These are phyloP conservation scores for Pyrenophora seminiperda DNA, from an alignment of 2,329 filamentous ascomycete species.

Conservation along the genomic window DNA sequence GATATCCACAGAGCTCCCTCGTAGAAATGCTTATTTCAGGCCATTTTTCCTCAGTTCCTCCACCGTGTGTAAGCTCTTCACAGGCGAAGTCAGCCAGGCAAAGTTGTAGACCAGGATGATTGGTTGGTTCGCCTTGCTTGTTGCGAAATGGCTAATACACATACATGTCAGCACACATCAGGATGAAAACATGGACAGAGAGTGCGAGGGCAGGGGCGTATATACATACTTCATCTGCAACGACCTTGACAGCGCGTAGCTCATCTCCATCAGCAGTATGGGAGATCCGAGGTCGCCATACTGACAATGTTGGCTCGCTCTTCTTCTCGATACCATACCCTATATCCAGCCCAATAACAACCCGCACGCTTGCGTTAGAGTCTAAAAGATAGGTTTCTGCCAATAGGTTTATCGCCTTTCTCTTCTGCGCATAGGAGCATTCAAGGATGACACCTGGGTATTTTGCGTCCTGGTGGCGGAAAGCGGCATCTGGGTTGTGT, in stretches of 20 bases:
- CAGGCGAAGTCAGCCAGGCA: too few species aligned
- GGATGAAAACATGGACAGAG: too few species aligned
- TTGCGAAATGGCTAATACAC: constrained; percentile 40
- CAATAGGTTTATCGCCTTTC: constrained; percentile 14
- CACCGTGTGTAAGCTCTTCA: too few species aligned
- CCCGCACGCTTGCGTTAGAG: constrained; percentile 21
- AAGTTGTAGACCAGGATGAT: too few species aligned
- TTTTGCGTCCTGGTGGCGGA: constrained; percentile 27
- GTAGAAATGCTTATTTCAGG: too few species aligned
- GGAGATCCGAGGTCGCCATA: neutral
- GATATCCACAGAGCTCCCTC: too few species aligned
- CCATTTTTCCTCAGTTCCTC: too few species aligned
- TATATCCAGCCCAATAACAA: constrained; percentile 23
- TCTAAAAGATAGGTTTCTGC: constrained; percentile 28
- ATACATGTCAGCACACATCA: constrained; percentile 15
- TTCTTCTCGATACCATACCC: constrained; percentile 18
- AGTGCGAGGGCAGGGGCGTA: too few species aligned
- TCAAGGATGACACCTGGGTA: constrained; percentile 30
- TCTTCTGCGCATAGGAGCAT: constrained; percentile 24
- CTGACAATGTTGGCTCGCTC: constrained; percentile 12
- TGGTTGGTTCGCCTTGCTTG: constrained; percentile 20
- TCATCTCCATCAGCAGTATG: neutral
- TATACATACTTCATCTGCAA: neutral
- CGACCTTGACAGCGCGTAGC: neutral
- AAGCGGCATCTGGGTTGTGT: constrained; percentile 29